Evolutionary conservation across 345 rosid species (phyloP).

Genomic region (Gossypium rotundifolium): DNA sequence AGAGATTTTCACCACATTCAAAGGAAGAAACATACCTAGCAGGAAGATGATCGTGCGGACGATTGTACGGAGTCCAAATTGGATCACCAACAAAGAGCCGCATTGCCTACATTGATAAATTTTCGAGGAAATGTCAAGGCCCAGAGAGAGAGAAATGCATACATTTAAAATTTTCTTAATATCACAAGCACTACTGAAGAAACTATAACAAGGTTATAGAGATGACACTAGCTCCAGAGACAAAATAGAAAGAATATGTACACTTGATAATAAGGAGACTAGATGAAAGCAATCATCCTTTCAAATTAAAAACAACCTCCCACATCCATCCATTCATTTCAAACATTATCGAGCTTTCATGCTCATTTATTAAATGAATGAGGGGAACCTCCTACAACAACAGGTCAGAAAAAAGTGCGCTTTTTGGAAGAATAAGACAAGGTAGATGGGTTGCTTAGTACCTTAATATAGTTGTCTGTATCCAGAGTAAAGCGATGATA

Average conservation of each 20-base stretch:
- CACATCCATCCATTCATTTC: background rate
- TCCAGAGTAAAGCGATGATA: conserved; percentile 4
- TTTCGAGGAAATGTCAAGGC: background rate
- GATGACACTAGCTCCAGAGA: background rate
- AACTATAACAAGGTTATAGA: background rate
- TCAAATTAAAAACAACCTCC: background rate
- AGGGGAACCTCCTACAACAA: background rate
- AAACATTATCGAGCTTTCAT: background rate
- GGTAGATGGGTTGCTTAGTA: background rate
- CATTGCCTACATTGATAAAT: conserved; percentile 50
- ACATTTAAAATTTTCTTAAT: background rate
- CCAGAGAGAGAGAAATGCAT: background rate
- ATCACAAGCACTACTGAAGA: background rate
- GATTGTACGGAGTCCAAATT: conserved; percentile 66
- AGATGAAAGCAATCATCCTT: background rate
- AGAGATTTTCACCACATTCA: background rate
- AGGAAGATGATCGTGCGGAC: conserved; percentile 63
- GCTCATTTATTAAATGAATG: background rate
- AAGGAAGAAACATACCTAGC: conserved; percentile 40
- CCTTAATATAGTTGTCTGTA: conserved; percentile 2
- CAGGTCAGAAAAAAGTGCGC: background rate
- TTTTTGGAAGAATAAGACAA: background rate
- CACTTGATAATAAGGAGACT: background rate
- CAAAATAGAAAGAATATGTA: background rate
- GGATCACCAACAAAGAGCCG: conserved; percentile 69